Conservation (phyloP, 305 asterid species). For the Solanum aculeatissimum region DNA sequence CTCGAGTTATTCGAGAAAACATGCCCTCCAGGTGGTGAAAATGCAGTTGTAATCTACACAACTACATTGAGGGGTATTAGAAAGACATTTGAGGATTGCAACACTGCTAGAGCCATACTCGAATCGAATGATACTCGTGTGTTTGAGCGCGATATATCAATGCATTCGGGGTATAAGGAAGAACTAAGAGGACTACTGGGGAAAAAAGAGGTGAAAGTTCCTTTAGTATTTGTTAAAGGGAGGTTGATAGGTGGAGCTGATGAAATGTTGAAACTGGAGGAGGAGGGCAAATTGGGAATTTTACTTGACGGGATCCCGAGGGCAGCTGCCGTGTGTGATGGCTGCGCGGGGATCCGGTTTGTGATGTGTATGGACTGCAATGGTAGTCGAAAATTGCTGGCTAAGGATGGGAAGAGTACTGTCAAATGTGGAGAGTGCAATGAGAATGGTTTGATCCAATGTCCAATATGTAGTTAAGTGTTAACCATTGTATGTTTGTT, state of each 20-base stretch:
- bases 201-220: constrained; percentile 50
- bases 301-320: constrained; percentile 47
- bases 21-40: constrained; percentile 69
- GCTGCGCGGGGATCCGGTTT: constrained; percentile 71
- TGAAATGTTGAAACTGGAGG: constrained; percentile 64
- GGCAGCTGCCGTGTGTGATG: constrained; percentile 30
- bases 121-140: constrained; percentile 43
- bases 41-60: constrained; percentile 44
- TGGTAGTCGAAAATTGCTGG: constrained; percentile 74
- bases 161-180: constrained; percentile 72
- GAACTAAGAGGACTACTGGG: constrained; percentile 56
- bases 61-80: constrained; percentile 81
- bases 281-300: constrained; percentile 59
- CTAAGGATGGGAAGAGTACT: constrained; percentile 50
- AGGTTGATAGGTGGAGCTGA: constrained; percentile 81
- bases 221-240: constrained; percentile 72
- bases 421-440: constrained; percentile 66
- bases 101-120: constrained; percentile 42
- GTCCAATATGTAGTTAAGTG: constrained; percentile 43
- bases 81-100: constrained; percentile 86
- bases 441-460: constrained; percentile 82
- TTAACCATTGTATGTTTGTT: neutral
- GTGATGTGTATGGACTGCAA: constrained; percentile 63
- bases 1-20: constrained; percentile 29
- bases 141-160: constrained; percentile 63